Evolutionary conservation across 2,329 filamentous ascomycete genomes (phyloP), one percentile per base, ranked within the genome.

Genomic region (Colletotrichum sp.): DNA sequence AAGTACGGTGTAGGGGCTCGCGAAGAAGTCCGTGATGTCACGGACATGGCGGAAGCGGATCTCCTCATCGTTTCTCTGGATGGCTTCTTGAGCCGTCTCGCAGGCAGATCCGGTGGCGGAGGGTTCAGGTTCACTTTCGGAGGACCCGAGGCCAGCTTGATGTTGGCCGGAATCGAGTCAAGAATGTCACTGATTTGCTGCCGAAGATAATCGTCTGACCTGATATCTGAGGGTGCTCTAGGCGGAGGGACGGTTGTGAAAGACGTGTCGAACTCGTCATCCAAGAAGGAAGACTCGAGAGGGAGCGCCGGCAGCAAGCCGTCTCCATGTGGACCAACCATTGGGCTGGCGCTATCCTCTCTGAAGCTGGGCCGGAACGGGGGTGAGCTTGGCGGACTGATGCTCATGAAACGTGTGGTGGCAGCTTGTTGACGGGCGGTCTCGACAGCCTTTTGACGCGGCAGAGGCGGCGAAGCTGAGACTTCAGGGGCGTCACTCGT

Each of bases 101-200:
- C 83, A 71, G 89, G 87, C 57, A 92, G 83, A 75, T 92, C 91
- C 0, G 90, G 90, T 1, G 91, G 91, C 0, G 90, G 90, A 1
- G 91, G 91, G 80, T 92, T 92, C 71, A 92, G 83, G 64, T 90
- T 89, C 77, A 90, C 85, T 76, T 85, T 72, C 9, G 84, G 78
- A 24, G 87, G 81, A 72, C 88, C 87, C 3, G 90, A 88, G 2
- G 92, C 92, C 57, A 98, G 89, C 68, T 92, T 93, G 80, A 99
- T 98, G 77, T 93, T 93, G 36, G 93, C 93, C 3, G 95, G 95
- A 77, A 98, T 95, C 24, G 90, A 93, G 74, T 92, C 92, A 52
- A 98, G 89, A 72, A 98, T 94, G 68, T 94, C 92, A 81, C 92
- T 94, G 65, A 98, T 96, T 82, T 96, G 95, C 77, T 93, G 92